Base-by-base conservation (phyloP, 2,329 filamentous ascomycete genomes). In the Verticillium tricorpus region DNA sequence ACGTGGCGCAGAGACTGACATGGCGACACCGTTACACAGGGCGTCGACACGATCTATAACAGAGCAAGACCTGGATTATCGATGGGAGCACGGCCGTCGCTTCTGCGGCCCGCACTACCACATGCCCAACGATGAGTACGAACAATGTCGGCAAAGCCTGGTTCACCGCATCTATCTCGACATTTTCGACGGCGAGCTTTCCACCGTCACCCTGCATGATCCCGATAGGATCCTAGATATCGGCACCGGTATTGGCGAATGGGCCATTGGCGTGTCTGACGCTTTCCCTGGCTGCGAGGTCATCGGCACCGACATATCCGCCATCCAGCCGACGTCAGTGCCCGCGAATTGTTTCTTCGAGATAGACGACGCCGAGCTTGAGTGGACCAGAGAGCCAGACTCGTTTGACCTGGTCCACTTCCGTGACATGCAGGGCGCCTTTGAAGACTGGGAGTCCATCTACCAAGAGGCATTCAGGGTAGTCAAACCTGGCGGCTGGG, bases 91-190 rank as follows among this genome's bases (percentile, higher is more conserved):
- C 72, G 85, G 81, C 54, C 83, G 87, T 25, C 80, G 88, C 66
- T 88, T 86, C 69, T 87, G 87, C 68, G 78, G 82, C 37, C 78
- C 80, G 37, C 61, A 63, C 31, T 89, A 89, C 68, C 86, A 80
- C 70, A 87, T 89, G 80, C 87, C 87, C 15, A 89, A 88, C 70
- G 87, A 89, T 67, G 84, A 88, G 56, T 74, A 80, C 56, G 87
- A 90, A 69, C 85, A 89, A 71, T 84, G 85, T 56, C 84, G 87
- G 52, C 72, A 88, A 58, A 82, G 83, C 62, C 77, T 90, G 59
- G 76, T 85, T 45, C 86, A 90, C 66, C 85, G 89, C 69, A 82
- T 89, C 56, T 89, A 85, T 67, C 73, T 87, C 6, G 80, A 82
- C 60, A 73, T 79, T 17, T 77, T 83, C 58, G 75, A 78, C 37